Evolutionary conservation across 768 basidiomycete species (phyloP).

Genomic region (Gautieria morchelliformis): DNA sequence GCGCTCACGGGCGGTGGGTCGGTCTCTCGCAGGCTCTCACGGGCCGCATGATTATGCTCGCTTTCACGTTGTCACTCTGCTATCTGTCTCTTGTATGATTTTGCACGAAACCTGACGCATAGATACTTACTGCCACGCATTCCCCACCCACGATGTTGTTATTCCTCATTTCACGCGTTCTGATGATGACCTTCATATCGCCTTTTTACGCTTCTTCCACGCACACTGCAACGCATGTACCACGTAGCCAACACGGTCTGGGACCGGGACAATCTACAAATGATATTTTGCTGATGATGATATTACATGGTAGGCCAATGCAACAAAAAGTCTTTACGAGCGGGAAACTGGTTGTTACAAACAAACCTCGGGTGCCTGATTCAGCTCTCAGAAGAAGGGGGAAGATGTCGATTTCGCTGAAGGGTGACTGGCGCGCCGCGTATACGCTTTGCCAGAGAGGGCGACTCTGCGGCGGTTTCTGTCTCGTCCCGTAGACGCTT

Average conservation of each 20-base stretch:
- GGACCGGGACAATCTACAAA: slow-evolving; percentile 6
- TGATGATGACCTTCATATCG: too few species aligned
- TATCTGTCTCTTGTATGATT: slow-evolving; percentile 10
- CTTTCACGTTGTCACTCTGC: slow-evolving; percentile 7
- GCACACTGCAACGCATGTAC: slow-evolving; percentile 5
- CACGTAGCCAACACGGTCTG: slow-evolving; percentile 3
- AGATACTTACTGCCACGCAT: slow-evolving; percentile 1
- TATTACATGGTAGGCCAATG: slow-evolving; percentile 1
- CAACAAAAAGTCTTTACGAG: not conserved
- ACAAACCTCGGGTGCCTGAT: not conserved
- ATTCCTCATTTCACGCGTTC: not conserved
- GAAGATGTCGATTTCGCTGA: slow-evolving; percentile 8
- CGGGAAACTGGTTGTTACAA: not conserved
- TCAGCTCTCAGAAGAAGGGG: not conserved
- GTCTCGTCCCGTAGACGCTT: slow-evolving; percentile 59
- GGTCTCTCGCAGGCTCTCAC: slow-evolving; percentile 40
- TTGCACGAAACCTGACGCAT: slow-evolving; percentile 5
- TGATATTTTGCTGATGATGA: slow-evolving; percentile 7
- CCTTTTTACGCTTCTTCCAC: slow-evolving; percentile 8
- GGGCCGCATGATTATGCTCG: slow-evolving; percentile 18
- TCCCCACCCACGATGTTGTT: slow-evolving; percentile 3
- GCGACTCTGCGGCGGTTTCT: slow-evolving; percentile 9
- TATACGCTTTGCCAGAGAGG: slow-evolving; percentile 50
- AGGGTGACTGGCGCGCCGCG: slow-evolving; percentile 6
- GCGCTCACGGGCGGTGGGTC: slow-evolving; percentile 63